phyloP scores from a whole-genome alignment of 2,329 filamentous ascomycete species.

The Hyphodiscus sp. region DNA sequence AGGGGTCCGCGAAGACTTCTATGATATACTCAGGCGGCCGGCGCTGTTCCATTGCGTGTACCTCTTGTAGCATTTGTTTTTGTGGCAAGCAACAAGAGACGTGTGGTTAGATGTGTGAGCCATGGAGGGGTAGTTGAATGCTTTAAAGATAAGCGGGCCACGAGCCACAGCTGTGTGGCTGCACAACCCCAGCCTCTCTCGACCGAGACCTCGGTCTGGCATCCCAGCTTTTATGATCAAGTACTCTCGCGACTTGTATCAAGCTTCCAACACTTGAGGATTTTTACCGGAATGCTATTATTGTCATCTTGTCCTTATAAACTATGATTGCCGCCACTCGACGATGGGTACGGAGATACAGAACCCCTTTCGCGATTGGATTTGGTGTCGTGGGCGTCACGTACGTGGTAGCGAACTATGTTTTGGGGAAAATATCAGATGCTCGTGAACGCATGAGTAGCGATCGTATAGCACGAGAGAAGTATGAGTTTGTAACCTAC shows the following conservation, averaged over 20 bases:
- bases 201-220: constrained; percentile 7
- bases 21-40: constrained; percentile 81
- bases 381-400: constrained; percentile 81
- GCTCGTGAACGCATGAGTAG: constrained; percentile 94
- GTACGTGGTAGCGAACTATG: constrained; percentile 90
- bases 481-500: constrained; percentile 49
- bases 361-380: constrained; percentile 82
- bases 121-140: constrained; percentile 17
- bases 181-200: constrained; percentile 13
- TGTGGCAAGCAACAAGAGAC: background rate
- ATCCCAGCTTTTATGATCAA: background rate
- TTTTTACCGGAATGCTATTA: constrained; percentile 16
- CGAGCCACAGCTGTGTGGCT: too few species aligned
- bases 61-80: constrained; percentile 12
- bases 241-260: background rate
- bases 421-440: constrained; percentile 83
- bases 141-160: background rate
- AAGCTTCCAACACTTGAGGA: background rate
- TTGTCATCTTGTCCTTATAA: constrained; percentile 2
- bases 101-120: constrained; percentile 3
- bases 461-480: constrained; percentile 92
- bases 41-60: constrained; percentile 51
- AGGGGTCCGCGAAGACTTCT: constrained; percentile 87
- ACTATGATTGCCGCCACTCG: constrained; percentile 65
- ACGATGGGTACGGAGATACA: constrained; percentile 88